Evolutionary conservation across 179 eudicot genomes (phyloP).

Genomic region (Silene coronaria): DNA sequence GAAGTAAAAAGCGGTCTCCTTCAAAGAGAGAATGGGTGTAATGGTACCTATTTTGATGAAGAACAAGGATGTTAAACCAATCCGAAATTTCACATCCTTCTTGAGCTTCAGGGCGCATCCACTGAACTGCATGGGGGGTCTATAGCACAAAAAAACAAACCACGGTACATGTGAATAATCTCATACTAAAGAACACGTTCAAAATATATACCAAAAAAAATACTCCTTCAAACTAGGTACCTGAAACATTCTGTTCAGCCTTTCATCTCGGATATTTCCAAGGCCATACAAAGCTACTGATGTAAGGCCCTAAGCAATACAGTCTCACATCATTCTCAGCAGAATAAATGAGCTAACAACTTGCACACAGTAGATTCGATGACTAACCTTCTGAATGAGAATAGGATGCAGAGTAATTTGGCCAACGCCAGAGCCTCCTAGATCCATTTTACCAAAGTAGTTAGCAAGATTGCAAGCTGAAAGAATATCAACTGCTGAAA

Average conservation of each 20-base stretch:
- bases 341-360: slow-evolving; percentile 1
- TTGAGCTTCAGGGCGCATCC: slow-evolving; percentile 98
- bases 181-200: slow-evolving; percentile 10
- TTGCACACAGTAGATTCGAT: slow-evolving; percentile 11
- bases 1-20: not conserved
- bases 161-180: slow-evolving; percentile 10
- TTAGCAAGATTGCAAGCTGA: slow-evolving; percentile 98
- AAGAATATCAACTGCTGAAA: slow-evolving; percentile 96
- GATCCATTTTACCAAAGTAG: slow-evolving; percentile 98
- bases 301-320: slow-evolving; percentile 62
- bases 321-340: slow-evolving; percentile 8
- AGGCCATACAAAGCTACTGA: slow-evolving; percentile 95
- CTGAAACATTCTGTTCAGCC: slow-evolving; percentile 99
- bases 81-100: slow-evolving; percentile 79
- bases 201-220: slow-evolving; percentile 18
- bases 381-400: slow-evolving; percentile 78
- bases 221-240: slow-evolving; percentile 27
- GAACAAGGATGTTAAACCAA: slow-evolving; percentile 94
- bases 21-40: slow-evolving; percentile 7
- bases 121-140: slow-evolving; percentile 99
- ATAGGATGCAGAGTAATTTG: slow-evolving; percentile 82
- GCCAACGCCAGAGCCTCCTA: slow-evolving; percentile 97
- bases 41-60: slow-evolving; percentile 90
- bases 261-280: slow-evolving; percentile 98
- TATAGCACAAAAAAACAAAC: slow-evolving; percentile 25